Percentiles rank a stretch among this genome's conserved stretches.
Conservation (phyloP, 2,329 filamentous ascomycete species). For the Pseudocercospora pini-densiflorae region DNA sequence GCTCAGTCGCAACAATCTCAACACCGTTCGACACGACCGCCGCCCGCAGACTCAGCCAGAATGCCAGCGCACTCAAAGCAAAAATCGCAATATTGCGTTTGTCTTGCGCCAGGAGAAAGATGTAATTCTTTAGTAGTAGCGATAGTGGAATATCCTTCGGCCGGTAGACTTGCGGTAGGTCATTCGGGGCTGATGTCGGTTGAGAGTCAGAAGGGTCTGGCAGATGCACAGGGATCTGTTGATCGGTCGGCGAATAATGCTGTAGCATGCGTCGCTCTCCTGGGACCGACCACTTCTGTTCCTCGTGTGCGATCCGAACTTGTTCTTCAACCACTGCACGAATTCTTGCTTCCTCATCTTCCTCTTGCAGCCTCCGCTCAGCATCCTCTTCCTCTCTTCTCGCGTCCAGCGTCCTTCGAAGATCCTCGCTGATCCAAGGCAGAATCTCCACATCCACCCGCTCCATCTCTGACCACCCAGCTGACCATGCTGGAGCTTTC, state of each 20-base stretch:
- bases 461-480: slow-evolving; percentile 98
- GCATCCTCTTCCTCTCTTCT: slow-evolving; percentile 50
- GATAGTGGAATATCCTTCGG: slow-evolving; percentile 55
- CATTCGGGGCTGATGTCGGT: neutral
- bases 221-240: neutral
- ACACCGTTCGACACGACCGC: slow-evolving; percentile 13
- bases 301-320: slow-evolving; percentile 20
- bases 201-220: neutral
- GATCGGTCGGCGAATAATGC: neutral
- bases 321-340: slow-evolving; percentile 31
- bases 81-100: slow-evolving; percentile 58
- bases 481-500: slow-evolving; percentile 87
- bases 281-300: slow-evolving; percentile 6
- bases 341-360: slow-evolving; percentile 38
- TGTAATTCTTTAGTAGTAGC: slow-evolving; percentile 58
- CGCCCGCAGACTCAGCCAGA: slow-evolving; percentile 24
- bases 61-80: slow-evolving; percentile 42
- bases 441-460: slow-evolving; percentile 93
- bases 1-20: neutral
- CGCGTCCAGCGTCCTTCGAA: slow-evolving; percentile 64
- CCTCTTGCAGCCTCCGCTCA: slow-evolving; percentile 37
- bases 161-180: slow-evolving; percentile 39
- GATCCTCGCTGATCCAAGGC: slow-evolving; percentile 66
- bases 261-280: neutral
- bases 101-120: slow-evolving; percentile 57